Conservation (phyloP, 345 rosid species). For the Eucalyptus pauciflora region DNA sequence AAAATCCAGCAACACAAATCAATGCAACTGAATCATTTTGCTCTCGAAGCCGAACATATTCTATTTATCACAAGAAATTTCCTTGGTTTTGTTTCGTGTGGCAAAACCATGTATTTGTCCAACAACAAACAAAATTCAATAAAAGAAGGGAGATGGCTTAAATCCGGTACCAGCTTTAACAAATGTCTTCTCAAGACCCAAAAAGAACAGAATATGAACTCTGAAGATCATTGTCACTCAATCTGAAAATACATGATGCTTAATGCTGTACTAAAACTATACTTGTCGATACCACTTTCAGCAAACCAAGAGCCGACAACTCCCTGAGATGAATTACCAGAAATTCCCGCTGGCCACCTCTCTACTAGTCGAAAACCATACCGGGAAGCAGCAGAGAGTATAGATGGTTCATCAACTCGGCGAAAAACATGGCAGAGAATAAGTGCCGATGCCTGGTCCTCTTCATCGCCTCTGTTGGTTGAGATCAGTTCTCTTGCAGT, state of each 20-base stretch:
- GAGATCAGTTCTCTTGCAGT: slow-evolving; percentile 62
- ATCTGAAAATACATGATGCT: slow-evolving; percentile 55
- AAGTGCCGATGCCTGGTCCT: slow-evolving; percentile 26
- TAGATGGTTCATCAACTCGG: slow-evolving; percentile 62
- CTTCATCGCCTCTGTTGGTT: background rate
- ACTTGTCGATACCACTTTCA: slow-evolving; percentile 3
- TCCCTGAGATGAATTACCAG: slow-evolving; percentile 12
- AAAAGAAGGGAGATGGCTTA: background rate
- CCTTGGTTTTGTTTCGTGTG: background rate
- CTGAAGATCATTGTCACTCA: slow-evolving; percentile 1
- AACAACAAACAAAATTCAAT: background rate
- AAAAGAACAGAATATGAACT: background rate
- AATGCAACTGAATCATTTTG: background rate
- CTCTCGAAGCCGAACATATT: background rate
- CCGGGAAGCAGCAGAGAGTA: slow-evolving; percentile 51
- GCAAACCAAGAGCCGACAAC: slow-evolving; percentile 52
- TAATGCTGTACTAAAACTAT: slow-evolving; percentile 47
- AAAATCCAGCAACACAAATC: background rate
- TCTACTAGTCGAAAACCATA: slow-evolving; percentile 60
- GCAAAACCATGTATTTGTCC: background rate
- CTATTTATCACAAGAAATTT: background rate
- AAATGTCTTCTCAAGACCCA: background rate
- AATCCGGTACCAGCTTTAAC: background rate
- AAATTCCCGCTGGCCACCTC: slow-evolving; percentile 38
- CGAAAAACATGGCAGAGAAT: slow-evolving; percentile 73